Evolutionary conservation across 495 filamentous ascomycete genomes (phyloP).

Genomic region (Evernia prunastri): DNA sequence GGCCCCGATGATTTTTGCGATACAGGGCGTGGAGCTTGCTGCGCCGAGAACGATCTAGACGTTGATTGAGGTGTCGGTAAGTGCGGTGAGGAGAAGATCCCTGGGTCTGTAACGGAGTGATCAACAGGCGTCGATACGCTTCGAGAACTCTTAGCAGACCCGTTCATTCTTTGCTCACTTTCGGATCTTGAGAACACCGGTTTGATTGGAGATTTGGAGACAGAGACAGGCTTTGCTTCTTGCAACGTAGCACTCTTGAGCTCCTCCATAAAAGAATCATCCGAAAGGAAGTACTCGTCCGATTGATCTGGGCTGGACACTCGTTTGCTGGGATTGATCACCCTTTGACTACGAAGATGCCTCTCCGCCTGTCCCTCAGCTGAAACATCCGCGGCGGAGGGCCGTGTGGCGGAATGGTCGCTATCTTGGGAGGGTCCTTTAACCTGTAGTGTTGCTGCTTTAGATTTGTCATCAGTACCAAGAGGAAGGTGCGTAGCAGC

Average conservation of each 20-base stretch:
- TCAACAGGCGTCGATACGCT: constrained; percentile 40
- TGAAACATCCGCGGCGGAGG: constrained; percentile 2
- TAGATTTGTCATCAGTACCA: background rate
- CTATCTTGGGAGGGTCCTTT: background rate
- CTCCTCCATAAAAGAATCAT: constrained; percentile 88
- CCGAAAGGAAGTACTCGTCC: constrained; percentile 62
- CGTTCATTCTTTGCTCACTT: constrained; percentile 31
- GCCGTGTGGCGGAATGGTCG: background rate
- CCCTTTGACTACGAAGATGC: constrained; percentile 15
- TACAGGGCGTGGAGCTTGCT: constrained; percentile 12
- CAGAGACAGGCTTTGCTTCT: constrained; percentile 74
- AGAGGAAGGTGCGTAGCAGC: background rate
- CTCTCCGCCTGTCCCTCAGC: background rate
- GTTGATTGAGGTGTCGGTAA: constrained; percentile 20
- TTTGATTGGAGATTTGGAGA: constrained; percentile 77
- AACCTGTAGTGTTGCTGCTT: background rate
- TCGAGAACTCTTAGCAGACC: constrained; percentile 40
- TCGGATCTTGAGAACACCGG: constrained; percentile 50
- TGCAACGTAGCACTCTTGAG: constrained; percentile 74
- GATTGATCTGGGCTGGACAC: constrained; percentile 50
- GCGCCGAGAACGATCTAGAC: constrained; percentile 25
- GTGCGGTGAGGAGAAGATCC: constrained; percentile 37
- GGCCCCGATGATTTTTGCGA: constrained; percentile 29
- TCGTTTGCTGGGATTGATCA: constrained; percentile 31
- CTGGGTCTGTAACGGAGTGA: background rate